Conservation (phyloP, 495 filamentous ascomycete genomes). For the Sordaria brevicollis region DNA sequence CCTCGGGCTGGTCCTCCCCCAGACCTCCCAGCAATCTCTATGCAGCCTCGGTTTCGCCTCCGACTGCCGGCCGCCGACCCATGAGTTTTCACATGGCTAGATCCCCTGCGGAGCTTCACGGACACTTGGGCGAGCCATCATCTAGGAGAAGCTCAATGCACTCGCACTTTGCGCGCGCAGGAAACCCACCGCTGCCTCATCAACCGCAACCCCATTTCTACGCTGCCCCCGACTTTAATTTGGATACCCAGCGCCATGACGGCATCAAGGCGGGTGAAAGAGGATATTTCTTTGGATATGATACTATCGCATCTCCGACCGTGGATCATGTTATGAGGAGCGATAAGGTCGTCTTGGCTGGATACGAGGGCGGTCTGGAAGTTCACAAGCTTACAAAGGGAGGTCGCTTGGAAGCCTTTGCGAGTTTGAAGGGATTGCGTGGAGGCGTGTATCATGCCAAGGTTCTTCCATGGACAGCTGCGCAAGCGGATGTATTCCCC, state of each 20-base stretch:
- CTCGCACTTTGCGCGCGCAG: constrained; percentile 38
- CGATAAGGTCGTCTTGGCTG: constrained; percentile 62
- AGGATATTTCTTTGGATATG: constrained; percentile 73
- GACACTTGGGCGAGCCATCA: constrained; percentile 28
- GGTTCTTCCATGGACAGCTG: constrained; percentile 48
- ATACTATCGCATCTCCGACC: constrained; percentile 46
- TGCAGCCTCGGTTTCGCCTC: constrained; percentile 39
- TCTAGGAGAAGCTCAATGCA: constrained; percentile 49
- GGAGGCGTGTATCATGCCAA: constrained; percentile 77
- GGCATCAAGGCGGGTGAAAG: constrained; percentile 48
- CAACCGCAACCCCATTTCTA: constrained; percentile 65
- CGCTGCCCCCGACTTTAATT: constrained; percentile 57
- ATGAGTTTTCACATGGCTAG: constrained; percentile 42
- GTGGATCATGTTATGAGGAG: constrained; percentile 38
- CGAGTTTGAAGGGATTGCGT: constrained; percentile 60
- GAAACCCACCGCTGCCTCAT: constrained; percentile 67
- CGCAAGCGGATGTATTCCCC: constrained; percentile 35
- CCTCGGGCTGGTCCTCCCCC: constrained; percentile 33
- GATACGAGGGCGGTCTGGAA: constrained; percentile 65
- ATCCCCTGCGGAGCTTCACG: constrained; percentile 31
- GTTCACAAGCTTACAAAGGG: constrained; percentile 59
- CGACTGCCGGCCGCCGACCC: constrained; percentile 32
- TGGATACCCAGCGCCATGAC: constrained; percentile 44
- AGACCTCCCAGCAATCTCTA: constrained; percentile 26
- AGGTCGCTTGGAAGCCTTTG: constrained; percentile 47